Evolutionary conservation across 2,329 filamentous ascomycete species (phyloP).

Genomic region (Pseudogymnoascus sp.): DNA sequence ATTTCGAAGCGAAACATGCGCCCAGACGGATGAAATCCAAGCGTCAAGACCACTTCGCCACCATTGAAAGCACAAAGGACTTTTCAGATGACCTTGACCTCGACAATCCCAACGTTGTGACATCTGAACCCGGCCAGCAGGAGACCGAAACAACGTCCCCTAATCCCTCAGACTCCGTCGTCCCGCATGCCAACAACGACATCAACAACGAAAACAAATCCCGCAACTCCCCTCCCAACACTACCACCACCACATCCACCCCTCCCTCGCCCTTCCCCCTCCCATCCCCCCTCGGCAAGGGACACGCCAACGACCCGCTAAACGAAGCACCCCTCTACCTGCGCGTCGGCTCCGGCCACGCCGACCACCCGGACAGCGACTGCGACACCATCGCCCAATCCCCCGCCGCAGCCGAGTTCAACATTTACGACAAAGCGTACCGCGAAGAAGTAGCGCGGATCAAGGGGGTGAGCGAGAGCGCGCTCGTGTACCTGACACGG

Average conservation of each 20-base stretch:
- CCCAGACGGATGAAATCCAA: slow-evolving; percentile 11
- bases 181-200: not conserved
- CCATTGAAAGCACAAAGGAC: slow-evolving; percentile 11
- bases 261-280: not conserved
- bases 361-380: slow-evolving; percentile 32
- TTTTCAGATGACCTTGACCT: not conserved
- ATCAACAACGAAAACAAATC: not conserved
- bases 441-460: slow-evolving; percentile 74
- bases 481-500: slow-evolving; percentile 50
- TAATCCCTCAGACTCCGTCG: not conserved
- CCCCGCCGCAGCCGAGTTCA: slow-evolving; percentile 72
- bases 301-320: slow-evolving; percentile 55
- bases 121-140: not conserved
- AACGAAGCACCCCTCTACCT: slow-evolving; percentile 59
- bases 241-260: not conserved
- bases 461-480: slow-evolving; percentile 36
- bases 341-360: slow-evolving; percentile 62
- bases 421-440: slow-evolving; percentile 85
- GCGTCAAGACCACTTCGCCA: slow-evolving; percentile 9
- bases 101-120: not conserved
- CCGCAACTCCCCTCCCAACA: not conserved
- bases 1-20: slow-evolving; percentile 9
- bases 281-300: slow-evolving; percentile 19
- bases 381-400: slow-evolving; percentile 65
- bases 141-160: not conserved